Conservation (phyloP, 768 basidiomycete species). For the Lactarius indigo region DNA sequence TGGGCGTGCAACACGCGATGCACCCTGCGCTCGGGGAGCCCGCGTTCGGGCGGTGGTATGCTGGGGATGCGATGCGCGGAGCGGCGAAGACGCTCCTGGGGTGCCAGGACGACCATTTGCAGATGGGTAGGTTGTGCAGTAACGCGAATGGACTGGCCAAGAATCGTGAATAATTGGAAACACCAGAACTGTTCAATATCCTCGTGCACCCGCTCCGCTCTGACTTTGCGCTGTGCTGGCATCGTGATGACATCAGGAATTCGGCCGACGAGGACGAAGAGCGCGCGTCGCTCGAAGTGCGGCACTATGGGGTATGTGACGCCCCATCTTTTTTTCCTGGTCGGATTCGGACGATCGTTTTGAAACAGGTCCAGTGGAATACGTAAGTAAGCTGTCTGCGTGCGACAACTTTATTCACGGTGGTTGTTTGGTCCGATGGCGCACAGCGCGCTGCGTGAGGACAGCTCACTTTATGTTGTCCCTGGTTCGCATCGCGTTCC, state of each 20-base stretch:
- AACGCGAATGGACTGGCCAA: no score
- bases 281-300: slow-evolving; percentile 47
- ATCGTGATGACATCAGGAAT: slow-evolving; percentile 69
- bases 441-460: slow-evolving; percentile 61
- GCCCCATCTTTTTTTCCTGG: no score
- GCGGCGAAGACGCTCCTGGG: slow-evolving; percentile 47
- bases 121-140: slow-evolving; percentile 74
- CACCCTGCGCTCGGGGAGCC: slow-evolving; percentile 65
- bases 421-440: neutral
- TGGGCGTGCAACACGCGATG: slow-evolving; percentile 84
- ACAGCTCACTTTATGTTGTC: slow-evolving; percentile 67
- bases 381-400: slow-evolving; percentile 45
- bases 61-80: slow-evolving; percentile 45
- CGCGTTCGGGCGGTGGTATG: slow-evolving; percentile 65
- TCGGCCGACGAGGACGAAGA: slow-evolving; percentile 60
- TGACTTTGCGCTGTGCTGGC: slow-evolving; percentile 74
- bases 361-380: slow-evolving; percentile 71
- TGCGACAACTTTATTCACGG: neutral
- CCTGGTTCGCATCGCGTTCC: slow-evolving; percentile 61
- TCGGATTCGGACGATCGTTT: neutral
- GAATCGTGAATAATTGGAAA: no score
- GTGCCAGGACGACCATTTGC: slow-evolving; percentile 56
- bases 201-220: slow-evolving; percentile 64
- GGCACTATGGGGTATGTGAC: slow-evolving; percentile 62
- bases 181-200: slow-evolving; percentile 70